Evolutionary conservation across 768 basidiomycete genomes (phyloP), one percentile per base, ranked within the genome.

Genomic region (Podaxis carcinomalis): DNA sequence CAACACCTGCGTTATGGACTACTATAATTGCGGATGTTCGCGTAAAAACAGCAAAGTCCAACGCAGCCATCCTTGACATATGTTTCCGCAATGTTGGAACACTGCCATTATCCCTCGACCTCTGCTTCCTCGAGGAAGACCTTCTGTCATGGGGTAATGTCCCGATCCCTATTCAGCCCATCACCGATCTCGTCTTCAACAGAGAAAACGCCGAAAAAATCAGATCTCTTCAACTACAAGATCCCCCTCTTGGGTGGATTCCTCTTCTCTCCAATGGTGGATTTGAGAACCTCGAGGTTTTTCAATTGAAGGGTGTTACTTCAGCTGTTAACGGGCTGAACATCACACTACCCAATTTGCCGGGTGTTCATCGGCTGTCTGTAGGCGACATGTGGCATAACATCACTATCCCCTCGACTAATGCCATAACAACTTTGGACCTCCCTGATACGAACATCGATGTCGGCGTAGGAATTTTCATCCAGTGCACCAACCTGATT

Each of bases 1-100:
- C 57, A 7, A 58, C 57, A 9, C 57, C 57, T 23, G 21, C 32
- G 13, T 19, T 58, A 11, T 58, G 57, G 57, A 25, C 57, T n/a
- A 50, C 47, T 2, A 5, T 58, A 13, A 37, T 50, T 27, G 21
- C 37, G 21, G 49, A 49, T 10, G 19, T 58, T 27, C 35, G 21
- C 3, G 1, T 21, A 39, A 35, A 25, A 14, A 58, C 32, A 11
- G 49, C 25, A 14, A 14, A 39, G 7, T 27, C 47, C 36, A 39
- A 14, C 32, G 11, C 36, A 16, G 35, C 19, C 1, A 50, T 58
- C 14, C 37, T 39, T 10, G 35, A 58, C 3, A 35, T 58, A 10
- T 58, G 36, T 27, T 21, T 58, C 2, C 21, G 36, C 46, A 58
- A 58, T 27, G 46, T 35, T 25, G 47, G 54, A 27, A 44, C 6